Evolutionary conservation across 2,329 filamentous ascomycete species (phyloP).

Genomic region (Basipetospora chlamydospora): DNA sequence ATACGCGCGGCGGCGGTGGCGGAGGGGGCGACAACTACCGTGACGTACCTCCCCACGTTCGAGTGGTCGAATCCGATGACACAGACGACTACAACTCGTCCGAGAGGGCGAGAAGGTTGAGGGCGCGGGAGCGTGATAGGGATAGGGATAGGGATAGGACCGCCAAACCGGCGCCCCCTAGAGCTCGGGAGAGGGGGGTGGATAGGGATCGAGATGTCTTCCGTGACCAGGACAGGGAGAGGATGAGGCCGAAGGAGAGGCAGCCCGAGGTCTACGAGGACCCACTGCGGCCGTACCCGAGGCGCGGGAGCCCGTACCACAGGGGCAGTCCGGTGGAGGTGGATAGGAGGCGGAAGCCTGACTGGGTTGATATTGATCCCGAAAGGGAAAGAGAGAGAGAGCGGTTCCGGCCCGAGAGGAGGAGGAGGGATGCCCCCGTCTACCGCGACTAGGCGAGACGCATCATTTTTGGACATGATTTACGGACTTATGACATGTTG

Average conservation of each 20-base stretch:
- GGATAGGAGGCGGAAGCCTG: not conserved
- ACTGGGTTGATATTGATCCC: slow-evolving; percentile 11
- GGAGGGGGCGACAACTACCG: not conserved
- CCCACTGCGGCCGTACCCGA: not conserved
- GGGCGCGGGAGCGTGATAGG: slow-evolving; percentile 4
- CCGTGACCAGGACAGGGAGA: slow-evolving; percentile 19
- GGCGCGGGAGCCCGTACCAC: slow-evolving; percentile 1
- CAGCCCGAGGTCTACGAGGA: not conserved
- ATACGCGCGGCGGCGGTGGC: no score
- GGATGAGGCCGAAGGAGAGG: slow-evolving; percentile 19
- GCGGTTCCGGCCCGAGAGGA: slow-evolving; percentile 19
- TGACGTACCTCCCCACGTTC: no score
- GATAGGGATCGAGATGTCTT: slow-evolving; percentile 20
- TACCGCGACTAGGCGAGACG: slow-evolving; percentile 12
- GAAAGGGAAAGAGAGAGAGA: slow-evolving; percentile 19
- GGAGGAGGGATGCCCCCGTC: slow-evolving; percentile 13
- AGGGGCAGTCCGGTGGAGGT: not conserved
- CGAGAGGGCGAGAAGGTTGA: not conserved
- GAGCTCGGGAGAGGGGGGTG: slow-evolving; percentile 13
- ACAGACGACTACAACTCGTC: slow-evolving; percentile 3
- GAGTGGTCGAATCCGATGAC: not conserved
- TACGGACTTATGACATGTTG: no score
- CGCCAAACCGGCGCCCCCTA: not conserved
- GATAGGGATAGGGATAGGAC: slow-evolving; percentile 2
- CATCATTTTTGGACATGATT: no score